Base-by-base conservation (phyloP, 176 grass and related monocot genomes). In the Oryza meyeriana region DNA sequence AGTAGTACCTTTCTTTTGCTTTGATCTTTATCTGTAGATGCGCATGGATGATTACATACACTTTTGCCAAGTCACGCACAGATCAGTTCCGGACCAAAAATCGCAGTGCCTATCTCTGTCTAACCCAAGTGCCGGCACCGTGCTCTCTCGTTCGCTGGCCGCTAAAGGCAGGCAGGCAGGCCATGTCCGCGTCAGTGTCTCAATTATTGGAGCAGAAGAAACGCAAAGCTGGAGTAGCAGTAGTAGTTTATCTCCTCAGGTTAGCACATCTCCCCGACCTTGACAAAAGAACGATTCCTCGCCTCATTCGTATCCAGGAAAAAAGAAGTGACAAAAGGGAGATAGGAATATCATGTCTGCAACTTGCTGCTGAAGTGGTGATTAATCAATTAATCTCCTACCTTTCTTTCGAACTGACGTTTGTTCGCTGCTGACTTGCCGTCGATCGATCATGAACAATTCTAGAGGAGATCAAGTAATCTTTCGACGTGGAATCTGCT, bases 201-300 rank as follows among this genome's bases (percentile, higher is more conserved):
- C 22, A 80, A 86, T 86, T 74, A 86, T 86, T 58, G 58, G 68
- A 39, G 76, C 33, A 50, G 14, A 63, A 48, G 22, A 64, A 72
- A 69, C 18, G 22, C 5, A 30, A 8, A 13, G 44, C 0, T 28
- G 16, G 47, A 71, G 79, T 13, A 61, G 17, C 10, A 57, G 52
- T 20, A 50, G 14, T 55, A 8, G 18, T 59, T 71, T 61, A 42
- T 20, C 45, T 10, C 20, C 68, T 41, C 14, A 20, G 41, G 55
- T 82, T 82, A 40, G 7, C 27, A 64, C 25, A 31, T 82, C 12
- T 26, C 38, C 42, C 0, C 1, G 12, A 59, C 22, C 55, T 26
- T 26, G 29, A 47, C 13, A 24, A n/a, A 8, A 64, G 39, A 48
- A 4, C 14, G 12, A 65, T 74, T 83, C 59, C 40, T 50, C 14